phyloP scores from a whole-genome alignment of 371 early-diverging fungal genomes.

The Mortierella sp. region DNA sequence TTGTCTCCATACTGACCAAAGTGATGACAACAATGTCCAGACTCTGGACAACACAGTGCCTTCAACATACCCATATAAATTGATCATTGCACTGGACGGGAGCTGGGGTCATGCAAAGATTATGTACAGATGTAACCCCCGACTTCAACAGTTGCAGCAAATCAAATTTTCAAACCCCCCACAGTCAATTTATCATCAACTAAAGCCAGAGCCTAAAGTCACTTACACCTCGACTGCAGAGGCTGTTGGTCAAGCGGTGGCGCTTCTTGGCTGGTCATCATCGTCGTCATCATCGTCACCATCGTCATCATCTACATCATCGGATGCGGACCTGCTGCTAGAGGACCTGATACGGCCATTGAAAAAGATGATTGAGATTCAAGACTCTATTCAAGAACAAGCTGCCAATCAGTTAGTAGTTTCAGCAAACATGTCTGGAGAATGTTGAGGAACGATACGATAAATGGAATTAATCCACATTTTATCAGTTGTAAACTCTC shows the following conservation, averaged over 20 bases:
- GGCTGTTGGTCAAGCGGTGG: conserved; percentile 53
- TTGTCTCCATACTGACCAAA: conserved; percentile 20
- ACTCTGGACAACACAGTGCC: background rate
- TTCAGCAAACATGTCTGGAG: no score
- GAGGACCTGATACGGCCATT: conserved; percentile 51
- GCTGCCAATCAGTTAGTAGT: no score
- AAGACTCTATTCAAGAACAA: conserved; percentile 28
- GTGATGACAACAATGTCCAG: background rate
- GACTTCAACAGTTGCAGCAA: conserved; percentile 46
- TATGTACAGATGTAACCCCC: conserved; percentile 53
- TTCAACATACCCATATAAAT: conserved; percentile 32
- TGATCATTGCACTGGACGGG: conserved; percentile 53
- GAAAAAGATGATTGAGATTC: conserved; percentile 47
- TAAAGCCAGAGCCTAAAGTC: conserved; percentile 52
- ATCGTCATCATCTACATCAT: background rate
- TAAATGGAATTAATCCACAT: no score
- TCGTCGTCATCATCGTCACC: background rate
- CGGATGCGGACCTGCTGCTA: conserved; percentile 18
- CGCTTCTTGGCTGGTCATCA: conserved; percentile 44
- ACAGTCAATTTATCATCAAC: conserved; percentile 48
- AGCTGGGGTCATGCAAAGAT: conserved; percentile 56
- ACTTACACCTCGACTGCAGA: conserved; percentile 53
- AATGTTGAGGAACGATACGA: no score
- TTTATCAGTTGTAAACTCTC: no score
- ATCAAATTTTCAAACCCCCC: conserved; percentile 50